A percentile compares a stretch with the other conserved stretches of the same genome.
Conservation (phyloP, 2,329 filamentous ascomycete species). For the Monosporascus sp. region DNA sequence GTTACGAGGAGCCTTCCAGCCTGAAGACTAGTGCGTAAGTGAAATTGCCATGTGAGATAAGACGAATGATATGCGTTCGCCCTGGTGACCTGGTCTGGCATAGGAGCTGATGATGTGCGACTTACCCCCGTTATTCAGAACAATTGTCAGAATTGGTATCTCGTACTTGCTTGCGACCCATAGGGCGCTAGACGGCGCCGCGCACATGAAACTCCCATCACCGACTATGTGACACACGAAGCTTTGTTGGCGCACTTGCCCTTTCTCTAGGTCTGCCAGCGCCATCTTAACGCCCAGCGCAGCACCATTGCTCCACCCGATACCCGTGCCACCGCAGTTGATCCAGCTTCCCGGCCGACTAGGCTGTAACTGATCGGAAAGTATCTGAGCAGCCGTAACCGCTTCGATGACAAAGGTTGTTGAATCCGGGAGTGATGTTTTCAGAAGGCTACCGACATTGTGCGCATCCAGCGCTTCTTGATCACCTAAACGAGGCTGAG, state of each 20-base stretch:
- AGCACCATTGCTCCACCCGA: slow-evolving; percentile 75
- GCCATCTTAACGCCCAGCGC: slow-evolving; percentile 74
- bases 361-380: slow-evolving; percentile 66
- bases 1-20: slow-evolving; percentile 21
- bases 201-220: slow-evolving; percentile 44
- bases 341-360: slow-evolving; percentile 68
- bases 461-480: slow-evolving; percentile 15
- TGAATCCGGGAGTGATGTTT: slow-evolving; percentile 12
- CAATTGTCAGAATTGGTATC: slow-evolving; percentile 42
- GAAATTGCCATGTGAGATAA: background rate
- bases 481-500: slow-evolving; percentile 13
- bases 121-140: slow-evolving; percentile 47
- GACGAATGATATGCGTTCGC: too few relatives aligned
- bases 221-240: slow-evolving; percentile 45
- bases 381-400: slow-evolving; percentile 63
- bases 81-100: too few relatives aligned
- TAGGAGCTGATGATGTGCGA: background rate
- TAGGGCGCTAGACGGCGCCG: slow-evolving; percentile 41
- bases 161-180: slow-evolving; percentile 43
- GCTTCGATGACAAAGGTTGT: slow-evolving; percentile 75
- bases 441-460: slow-evolving; percentile 18
- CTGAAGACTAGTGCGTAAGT: slow-evolving; percentile 3
- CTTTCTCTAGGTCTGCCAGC: slow-evolving; percentile 41
- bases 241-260: slow-evolving; percentile 32
- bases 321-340: slow-evolving; percentile 74